phyloP scores from a whole-genome alignment of 2,329 filamentous ascomycete genomes.

The Fusarium domesticum region DNA sequence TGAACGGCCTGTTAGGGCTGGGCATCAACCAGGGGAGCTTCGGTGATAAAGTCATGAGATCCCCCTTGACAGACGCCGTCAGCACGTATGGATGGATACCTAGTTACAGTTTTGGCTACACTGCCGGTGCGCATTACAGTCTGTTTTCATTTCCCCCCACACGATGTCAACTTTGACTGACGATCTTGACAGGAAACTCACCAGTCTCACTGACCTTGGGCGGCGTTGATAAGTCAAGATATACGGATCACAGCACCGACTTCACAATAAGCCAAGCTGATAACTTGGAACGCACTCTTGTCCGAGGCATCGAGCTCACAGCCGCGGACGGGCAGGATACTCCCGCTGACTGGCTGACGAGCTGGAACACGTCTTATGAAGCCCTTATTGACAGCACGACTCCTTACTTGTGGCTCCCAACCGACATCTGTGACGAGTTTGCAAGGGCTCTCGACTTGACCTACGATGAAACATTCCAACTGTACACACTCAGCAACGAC shows the following conservation, averaged over 20 bases:
- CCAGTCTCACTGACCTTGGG: constrained; percentile 64
- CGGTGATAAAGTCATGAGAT: constrained; percentile 45
- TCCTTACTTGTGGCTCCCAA: constrained; percentile 62
- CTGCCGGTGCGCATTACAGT: constrained; percentile 72
- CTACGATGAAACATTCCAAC: constrained; percentile 59
- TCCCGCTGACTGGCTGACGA: constrained; percentile 44
- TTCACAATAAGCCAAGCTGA: constrained; percentile 57
- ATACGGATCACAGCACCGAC: constrained; percentile 56
- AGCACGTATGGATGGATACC: constrained; percentile 59
- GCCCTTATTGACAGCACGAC: constrained; percentile 63
- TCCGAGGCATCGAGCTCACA: constrained; percentile 54
- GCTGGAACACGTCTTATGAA: constrained; percentile 46
- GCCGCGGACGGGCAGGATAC: constrained; percentile 30
- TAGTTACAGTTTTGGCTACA: constrained; percentile 73
- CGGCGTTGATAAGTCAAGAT: constrained; percentile 64
- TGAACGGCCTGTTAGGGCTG: constrained; percentile 54
- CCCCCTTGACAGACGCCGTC: constrained; percentile 56
- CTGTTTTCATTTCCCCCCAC: constrained; percentile 26
- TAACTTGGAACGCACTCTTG: constrained; percentile 56
- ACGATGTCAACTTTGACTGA: not conserved
- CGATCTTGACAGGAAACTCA: constrained; percentile 32
- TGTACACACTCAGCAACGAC: constrained; percentile 62
- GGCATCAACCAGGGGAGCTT: constrained; percentile 56
- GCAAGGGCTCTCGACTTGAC: constrained; percentile 61
- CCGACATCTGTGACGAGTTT: constrained; percentile 60